Percentiles rank a stretch among this genome's conserved stretches.
phyloP scores from a whole-genome alignment of 2,329 filamentous ascomycete genomes.

The Grosmannia serpens region DNA sequence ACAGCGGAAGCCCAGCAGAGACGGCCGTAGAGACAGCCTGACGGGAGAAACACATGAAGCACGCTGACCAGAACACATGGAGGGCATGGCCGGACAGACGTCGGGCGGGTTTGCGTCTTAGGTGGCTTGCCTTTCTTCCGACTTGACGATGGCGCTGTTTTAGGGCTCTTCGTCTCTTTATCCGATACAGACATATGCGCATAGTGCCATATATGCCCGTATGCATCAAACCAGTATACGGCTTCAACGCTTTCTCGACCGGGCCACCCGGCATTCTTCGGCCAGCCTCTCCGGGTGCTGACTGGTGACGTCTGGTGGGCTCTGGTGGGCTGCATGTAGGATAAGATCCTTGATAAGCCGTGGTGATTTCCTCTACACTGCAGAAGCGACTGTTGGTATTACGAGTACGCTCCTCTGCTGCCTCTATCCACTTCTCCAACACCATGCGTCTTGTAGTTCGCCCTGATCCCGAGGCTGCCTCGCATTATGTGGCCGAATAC shows the following conservation, averaged over 20 bases:
- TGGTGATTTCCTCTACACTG: background rate
- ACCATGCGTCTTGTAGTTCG: constrained; percentile 62
- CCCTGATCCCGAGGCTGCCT: constrained; percentile 48
- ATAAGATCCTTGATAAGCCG: background rate
- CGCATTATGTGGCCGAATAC: constrained; percentile 59
- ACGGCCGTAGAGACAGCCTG: background rate
- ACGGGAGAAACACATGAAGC: background rate
- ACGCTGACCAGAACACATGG: background rate
- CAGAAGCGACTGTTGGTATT: background rate
- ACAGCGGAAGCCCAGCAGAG: background rate
- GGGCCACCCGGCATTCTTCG: background rate
- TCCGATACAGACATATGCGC: no score
- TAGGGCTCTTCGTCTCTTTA: no score
- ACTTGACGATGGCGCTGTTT: no score
- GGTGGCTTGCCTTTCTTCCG: background rate
- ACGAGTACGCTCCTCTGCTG: no score
- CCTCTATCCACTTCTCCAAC: background rate
- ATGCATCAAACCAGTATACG: background rate
- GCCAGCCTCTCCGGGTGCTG: background rate
- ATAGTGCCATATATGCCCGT: background rate
- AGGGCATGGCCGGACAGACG: background rate
- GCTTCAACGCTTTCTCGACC: background rate
- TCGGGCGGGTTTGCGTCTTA: no score
- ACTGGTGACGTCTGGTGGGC: no score
- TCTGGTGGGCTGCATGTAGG: background rate